These are phyloP conservation scores for Euphrasia arctica DNA, from an alignment of 305 asterid species.

Conservation along the genomic window DNA sequence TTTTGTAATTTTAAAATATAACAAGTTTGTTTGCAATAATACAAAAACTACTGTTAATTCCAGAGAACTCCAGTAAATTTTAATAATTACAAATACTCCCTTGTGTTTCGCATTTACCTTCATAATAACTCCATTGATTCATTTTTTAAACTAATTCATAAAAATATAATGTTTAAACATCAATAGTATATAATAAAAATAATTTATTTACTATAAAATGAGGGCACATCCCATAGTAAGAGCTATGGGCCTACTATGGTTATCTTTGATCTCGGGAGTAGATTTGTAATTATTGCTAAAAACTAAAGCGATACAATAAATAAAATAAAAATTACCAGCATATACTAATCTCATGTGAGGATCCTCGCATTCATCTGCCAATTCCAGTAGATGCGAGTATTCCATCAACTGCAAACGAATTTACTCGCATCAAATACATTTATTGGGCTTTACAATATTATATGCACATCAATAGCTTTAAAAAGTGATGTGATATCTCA, in stretches of 20 bases:
- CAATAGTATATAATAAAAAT: no score
- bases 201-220: no score
- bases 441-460: not conserved
- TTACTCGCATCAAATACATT: conserved; percentile 13
- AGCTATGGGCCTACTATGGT: no score
- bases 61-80: not conserved
- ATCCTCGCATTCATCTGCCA: conserved; percentile 68
- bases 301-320: not conserved
- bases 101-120: not conserved
- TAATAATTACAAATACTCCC: not conserved
- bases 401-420: conserved; percentile 53
- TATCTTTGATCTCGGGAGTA: no score
- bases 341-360: conserved; percentile 62
- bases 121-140: not conserved
- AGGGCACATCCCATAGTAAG: no score
- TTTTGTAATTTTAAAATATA: not conserved
- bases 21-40: not conserved
- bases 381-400: conserved; percentile 49
- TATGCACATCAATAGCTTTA: not conserved
- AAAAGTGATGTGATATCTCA: conserved; percentile 15
- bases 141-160: no score
- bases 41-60: not conserved
- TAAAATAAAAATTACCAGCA: conserved; percentile 29
- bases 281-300: not conserved
- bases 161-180: no score